phyloP scores from a whole-genome alignment of 1,139 yeast species.

The Tardiomyces digboiensis region DNA sequence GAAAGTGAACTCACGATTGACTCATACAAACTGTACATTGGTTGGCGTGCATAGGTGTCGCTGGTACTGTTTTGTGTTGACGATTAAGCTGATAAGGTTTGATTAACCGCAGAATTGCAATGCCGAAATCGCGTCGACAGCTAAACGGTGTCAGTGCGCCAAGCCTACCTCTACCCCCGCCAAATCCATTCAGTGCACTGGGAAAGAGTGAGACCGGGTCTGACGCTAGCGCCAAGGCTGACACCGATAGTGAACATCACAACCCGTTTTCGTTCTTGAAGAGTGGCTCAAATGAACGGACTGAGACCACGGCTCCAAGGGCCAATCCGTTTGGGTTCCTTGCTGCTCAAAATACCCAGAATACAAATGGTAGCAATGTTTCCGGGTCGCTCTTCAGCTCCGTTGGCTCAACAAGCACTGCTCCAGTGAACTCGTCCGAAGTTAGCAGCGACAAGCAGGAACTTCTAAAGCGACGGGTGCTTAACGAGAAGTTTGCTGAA shows the following conservation, averaged over 20 bases:
- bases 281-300: neutral
- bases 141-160: constrained; percentile 1
- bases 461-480: constrained; percentile 33
- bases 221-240: neutral
- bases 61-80: too few species aligned
- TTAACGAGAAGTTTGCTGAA: constrained; percentile 54
- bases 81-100: neutral
- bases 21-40: too few species aligned
- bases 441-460: constrained; percentile 2
- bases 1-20: too few species aligned
- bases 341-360: too few species aligned
- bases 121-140: constrained; percentile 37
- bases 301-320: neutral
- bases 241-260: neutral
- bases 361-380: neutral
- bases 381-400: neutral
- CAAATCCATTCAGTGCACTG: constrained; percentile 10
- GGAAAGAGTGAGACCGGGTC: constrained; percentile 2
- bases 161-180: constrained; percentile 1
- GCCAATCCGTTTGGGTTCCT: neutral
- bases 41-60: too few species aligned
- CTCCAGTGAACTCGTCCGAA: neutral
- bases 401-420: neutral
- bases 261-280: neutral
- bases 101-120: constrained; percentile 29